Base-by-base conservation (phyloP, 148 eudicot species). In the Fagopyrum tataricum region DNA sequence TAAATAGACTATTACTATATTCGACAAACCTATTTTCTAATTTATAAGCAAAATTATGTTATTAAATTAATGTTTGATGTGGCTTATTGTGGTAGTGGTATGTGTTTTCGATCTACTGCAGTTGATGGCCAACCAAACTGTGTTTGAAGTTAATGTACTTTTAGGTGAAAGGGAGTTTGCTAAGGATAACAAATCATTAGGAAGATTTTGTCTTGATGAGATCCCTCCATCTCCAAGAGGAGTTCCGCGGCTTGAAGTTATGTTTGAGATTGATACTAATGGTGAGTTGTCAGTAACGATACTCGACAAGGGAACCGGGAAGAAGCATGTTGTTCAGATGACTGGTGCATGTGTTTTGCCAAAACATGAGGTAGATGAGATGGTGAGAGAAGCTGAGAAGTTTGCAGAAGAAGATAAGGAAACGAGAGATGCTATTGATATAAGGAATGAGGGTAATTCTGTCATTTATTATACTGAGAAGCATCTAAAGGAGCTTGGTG, bases 141-240 rank as follows among this genome's bases (percentile, higher is more conserved):
- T 80, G 24, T 91, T 87, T 11, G 91, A 89, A 70, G 82, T 87
- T 67, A 85, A 87, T 61, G 88, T 89, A 41, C 94, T 89, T 76
- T 89, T 82, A 78, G 91, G 93, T 18, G 93, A 89, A 75, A 85
- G 93, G 75, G 91, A 87, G 75, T 89, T 89, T 79, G 88, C 87
- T 12, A 81, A 85, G 76, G 89, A 87, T 71, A 87, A 85, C 76
- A 89, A 87, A 74, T 87, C 85, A 40, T 84, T 89, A 39, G 91
- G 94, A 37, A 82, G 94, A 53, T 87, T 89, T 83, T 76, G 86
- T 0, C 80, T 89, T 20, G 89, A 85, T 74, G 94, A 89, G 46
- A 89, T 89, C 73, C 94, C 94, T 17, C 94, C 94, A 51, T 86
- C 94, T 31, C 91, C 91, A 6, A 86, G 91, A 51, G 94, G 94